Percentiles rank a stretch among this genome's conserved stretches.
Evolutionary conservation across 768 basidiomycete genomes (phyloP).

Genomic region (Peribolospora kevripleyi): DNA sequence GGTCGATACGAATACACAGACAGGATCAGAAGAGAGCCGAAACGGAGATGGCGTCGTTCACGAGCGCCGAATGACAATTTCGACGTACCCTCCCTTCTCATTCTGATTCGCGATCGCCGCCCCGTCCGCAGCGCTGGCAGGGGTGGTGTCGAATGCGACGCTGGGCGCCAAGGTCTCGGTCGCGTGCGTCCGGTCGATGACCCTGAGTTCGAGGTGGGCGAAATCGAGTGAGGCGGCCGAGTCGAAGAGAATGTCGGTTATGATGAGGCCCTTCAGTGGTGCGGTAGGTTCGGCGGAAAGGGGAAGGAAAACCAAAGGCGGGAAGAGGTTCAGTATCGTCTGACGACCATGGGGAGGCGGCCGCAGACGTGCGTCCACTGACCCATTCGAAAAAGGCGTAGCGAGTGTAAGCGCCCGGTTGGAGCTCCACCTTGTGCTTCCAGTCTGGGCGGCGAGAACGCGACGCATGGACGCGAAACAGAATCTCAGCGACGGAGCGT

Average conservation of each 20-base stretch:
- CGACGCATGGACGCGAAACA: too few species aligned
- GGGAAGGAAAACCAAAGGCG: too few species aligned
- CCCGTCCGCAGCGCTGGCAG: too few species aligned
- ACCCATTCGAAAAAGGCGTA: slow-evolving; percentile 77
- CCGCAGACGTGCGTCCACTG: slow-evolving; percentile 2
- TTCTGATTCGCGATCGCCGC: too few species aligned
- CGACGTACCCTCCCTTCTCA: too few species aligned
- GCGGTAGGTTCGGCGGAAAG: too few species aligned
- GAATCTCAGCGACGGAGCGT: too few species aligned
- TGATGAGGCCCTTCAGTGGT: slow-evolving; percentile 27
- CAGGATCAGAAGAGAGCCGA: background rate
- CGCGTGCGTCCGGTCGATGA: background rate
- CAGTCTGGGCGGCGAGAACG: too few species aligned
- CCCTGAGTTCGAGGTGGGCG: slow-evolving; percentile 28
- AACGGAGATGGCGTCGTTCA: too few species aligned
- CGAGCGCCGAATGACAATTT: too few species aligned
- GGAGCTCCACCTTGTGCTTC: background rate
- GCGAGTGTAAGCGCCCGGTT: slow-evolving; percentile 45
- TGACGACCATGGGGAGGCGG: too few species aligned
- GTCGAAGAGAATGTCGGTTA: slow-evolving; percentile 48
- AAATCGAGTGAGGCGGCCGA: slow-evolving; percentile 41
- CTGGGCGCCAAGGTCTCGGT: background rate
- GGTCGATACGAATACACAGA: background rate
- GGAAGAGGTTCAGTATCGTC: too few species aligned
- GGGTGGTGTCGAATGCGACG: background rate